A percentile compares a stretch with the other conserved stretches of the same genome.
Evolutionary conservation across 2,329 filamentous ascomycete species (phyloP).

Genomic region (Colletotrichum sp.): DNA sequence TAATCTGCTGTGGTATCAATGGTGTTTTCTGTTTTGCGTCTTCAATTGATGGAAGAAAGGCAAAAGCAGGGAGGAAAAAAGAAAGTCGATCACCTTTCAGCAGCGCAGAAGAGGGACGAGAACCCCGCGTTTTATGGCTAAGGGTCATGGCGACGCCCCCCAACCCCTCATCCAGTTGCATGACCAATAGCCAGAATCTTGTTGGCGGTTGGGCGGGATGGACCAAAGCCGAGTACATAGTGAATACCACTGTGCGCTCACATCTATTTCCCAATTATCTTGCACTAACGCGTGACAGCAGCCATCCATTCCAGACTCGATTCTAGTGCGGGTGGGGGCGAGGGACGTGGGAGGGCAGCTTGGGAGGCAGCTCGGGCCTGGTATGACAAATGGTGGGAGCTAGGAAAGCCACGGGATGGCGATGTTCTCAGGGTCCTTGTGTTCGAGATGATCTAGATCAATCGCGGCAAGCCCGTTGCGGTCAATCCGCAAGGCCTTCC

Average conservation of each 20-base stretch:
- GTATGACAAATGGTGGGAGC: background rate
- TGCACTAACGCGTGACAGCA: conserved; percentile 11
- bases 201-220: conserved; percentile 2
- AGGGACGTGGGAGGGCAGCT: background rate
- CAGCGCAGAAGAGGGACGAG: background rate
- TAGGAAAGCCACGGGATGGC: background rate
- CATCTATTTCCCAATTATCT: background rate
- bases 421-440: background rate
- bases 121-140: conserved; percentile 19
- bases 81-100: background rate
- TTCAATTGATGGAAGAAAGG: background rate
- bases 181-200: conserved; percentile 17
- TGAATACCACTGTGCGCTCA: conserved; percentile 5
- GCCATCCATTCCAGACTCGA: background rate
- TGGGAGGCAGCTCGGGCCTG: background rate
- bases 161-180: conserved; percentile 13
- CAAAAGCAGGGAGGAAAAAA: background rate
- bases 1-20: background rate
- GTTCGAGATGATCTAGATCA: background rate
- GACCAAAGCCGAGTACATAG: conserved; percentile 3
- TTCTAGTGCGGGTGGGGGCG: background rate
- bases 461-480: background rate
- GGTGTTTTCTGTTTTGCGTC: background rate
- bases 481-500: background rate
- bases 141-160: background rate